Conservation (phyloP, 768 basidiomycete species). For the Mycena leptocephala region DNA sequence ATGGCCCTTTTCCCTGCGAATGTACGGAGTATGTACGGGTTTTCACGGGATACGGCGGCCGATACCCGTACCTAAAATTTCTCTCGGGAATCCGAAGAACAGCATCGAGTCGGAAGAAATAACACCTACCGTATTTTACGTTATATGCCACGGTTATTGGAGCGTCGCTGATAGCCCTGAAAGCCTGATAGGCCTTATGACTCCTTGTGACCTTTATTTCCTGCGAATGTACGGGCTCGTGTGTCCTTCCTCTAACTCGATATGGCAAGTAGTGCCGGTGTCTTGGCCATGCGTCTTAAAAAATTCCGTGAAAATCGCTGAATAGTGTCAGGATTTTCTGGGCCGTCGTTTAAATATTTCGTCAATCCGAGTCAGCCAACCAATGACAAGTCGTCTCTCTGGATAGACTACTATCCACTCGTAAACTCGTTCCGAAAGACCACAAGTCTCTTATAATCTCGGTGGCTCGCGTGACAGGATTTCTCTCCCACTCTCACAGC, state of each 20-base stretch:
- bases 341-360: background rate
- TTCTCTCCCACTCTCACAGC: background rate
- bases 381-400: background rate
- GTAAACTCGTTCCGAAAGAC: background rate
- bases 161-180: too few relatives aligned
- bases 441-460: background rate
- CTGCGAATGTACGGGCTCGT: background rate
- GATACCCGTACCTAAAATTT: too few relatives aligned
- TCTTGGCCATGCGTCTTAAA: background rate
- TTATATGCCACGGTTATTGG: background rate
- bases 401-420: background rate
- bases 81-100: background rate
- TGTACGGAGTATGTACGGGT: too few relatives aligned
- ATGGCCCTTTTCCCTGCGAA: background rate
- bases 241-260: background rate
- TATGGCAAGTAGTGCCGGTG: background rate
- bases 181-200: too few relatives aligned
- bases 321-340: background rate
- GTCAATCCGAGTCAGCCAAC: background rate
- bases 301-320: background rate
- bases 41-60: too few relatives aligned
- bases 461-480: background rate
- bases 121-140: background rate
- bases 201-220: too few relatives aligned
- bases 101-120: background rate